Conservation (phyloP, 73 alveolate species). For the Tetrahymena malaccensis region DNA sequence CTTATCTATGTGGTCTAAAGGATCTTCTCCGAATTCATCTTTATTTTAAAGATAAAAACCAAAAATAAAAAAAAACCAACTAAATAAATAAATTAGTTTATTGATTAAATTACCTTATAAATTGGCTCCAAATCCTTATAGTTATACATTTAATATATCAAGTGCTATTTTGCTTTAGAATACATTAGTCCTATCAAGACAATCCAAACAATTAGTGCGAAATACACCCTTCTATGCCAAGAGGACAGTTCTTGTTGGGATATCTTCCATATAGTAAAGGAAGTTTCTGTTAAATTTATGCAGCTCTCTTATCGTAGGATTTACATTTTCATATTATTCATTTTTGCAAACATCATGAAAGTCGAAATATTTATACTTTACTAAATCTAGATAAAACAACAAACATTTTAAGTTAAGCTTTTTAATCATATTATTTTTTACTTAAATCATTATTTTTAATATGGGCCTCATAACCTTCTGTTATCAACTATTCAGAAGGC, state of each 20-base stretch:
- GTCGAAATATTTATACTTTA: slow-evolving; percentile 1
- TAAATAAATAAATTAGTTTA: no score
- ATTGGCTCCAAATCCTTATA: slow-evolving; percentile 33
- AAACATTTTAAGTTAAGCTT: no score
- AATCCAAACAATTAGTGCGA: slow-evolving; percentile 94
- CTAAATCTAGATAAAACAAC: slow-evolving; percentile 50
- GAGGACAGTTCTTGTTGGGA: slow-evolving; percentile 1
- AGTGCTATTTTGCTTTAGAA: slow-evolving; percentile 69
- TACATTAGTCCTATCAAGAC: slow-evolving; percentile 94
- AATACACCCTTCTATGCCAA: slow-evolving; percentile 74
- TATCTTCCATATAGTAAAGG: background rate
- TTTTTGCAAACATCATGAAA: slow-evolving; percentile 7
- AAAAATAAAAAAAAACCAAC: no score
- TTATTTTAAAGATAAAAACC: background rate
- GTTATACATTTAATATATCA: slow-evolving; percentile 9
- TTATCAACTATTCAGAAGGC: slow-evolving; percentile 74
- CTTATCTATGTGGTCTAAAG: background rate
- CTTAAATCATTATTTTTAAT: background rate
- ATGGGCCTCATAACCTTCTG: slow-evolving; percentile 29
- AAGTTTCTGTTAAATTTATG: background rate
- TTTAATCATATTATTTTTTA: slow-evolving; percentile 1
- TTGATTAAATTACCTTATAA: slow-evolving; percentile 73
- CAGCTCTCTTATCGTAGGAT: background rate
- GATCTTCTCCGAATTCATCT: slow-evolving; percentile 25
- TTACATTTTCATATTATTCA: slow-evolving; percentile 10